These are phyloP conservation scores for Entonaema liquescens DNA, from an alignment of 495 filamentous ascomycete genomes.

Conservation along the genomic window DNA sequence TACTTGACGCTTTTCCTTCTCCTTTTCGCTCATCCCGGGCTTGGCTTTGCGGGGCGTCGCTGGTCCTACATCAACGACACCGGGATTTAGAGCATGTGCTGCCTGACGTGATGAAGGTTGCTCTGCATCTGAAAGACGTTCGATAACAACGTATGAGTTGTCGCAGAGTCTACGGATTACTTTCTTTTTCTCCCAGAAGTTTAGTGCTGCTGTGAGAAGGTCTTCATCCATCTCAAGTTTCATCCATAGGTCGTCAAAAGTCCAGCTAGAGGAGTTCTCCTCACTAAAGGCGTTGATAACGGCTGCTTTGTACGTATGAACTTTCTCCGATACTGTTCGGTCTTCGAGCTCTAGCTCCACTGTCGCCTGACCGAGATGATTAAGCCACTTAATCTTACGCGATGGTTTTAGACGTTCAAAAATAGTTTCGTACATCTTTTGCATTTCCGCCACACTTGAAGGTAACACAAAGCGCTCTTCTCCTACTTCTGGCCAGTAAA, in stretches of 20 bases:
- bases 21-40: conserved; percentile 51
- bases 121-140: conserved; percentile 49
- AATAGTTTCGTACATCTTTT: conserved; percentile 74
- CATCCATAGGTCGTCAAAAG: conserved; percentile 68
- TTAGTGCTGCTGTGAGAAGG: conserved; percentile 78
- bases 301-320: conserved; percentile 86
- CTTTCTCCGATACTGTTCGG: conserved; percentile 73
- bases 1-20: conserved; percentile 79
- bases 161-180: conserved; percentile 71
- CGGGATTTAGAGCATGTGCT: conserved; percentile 56
- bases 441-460: conserved; percentile 64
- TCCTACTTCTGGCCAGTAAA: conserved; percentile 91
- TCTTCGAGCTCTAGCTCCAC: conserved; percentile 87
- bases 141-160: conserved; percentile 53
- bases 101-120: conserved; percentile 55
- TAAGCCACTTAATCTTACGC: conserved; percentile 88
- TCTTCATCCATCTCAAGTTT: conserved; percentile 77
- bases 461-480: conserved; percentile 81
- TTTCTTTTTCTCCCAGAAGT: conserved; percentile 84
- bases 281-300: conserved; percentile 87
- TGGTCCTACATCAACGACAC: conserved; percentile 52
- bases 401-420: conserved; percentile 82
- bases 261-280: conserved; percentile 57
- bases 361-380: conserved; percentile 79
- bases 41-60: conserved; percentile 42